These are phyloP conservation scores for Seiridium cupressi DNA, from an alignment of 2,329 filamentous ascomycete genomes.

Conservation along the genomic window DNA sequence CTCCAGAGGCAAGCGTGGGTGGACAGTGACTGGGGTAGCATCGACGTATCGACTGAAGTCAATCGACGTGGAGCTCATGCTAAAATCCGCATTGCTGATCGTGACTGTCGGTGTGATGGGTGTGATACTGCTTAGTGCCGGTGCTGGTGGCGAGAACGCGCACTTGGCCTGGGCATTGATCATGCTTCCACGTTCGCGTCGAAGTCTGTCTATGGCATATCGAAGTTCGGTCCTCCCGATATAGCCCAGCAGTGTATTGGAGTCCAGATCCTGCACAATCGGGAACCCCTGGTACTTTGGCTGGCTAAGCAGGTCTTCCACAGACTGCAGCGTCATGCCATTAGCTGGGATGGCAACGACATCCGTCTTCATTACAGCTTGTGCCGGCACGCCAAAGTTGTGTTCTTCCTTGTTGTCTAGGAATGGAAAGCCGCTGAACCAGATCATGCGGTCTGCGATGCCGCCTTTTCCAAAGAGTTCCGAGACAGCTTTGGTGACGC, in stretches of 20 bases:
- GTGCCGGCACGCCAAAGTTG: slow-evolving; percentile 92
- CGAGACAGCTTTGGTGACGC: slow-evolving; percentile 90
- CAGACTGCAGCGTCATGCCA: slow-evolving; percentile 71
- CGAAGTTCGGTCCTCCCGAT: slow-evolving; percentile 89
- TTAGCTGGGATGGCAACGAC: slow-evolving; percentile 71
- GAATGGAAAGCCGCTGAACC: slow-evolving; percentile 97
- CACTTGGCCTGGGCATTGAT: slow-evolving; percentile 70
- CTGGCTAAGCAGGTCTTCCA: slow-evolving; percentile 73
- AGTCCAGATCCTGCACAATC: slow-evolving; percentile 72
- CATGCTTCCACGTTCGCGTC: slow-evolving; percentile 57
- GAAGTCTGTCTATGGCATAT: slow-evolving; percentile 83
- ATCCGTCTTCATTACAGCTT: slow-evolving; percentile 80
- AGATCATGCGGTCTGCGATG: slow-evolving; percentile 97
- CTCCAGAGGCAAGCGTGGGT: slow-evolving; percentile 87
- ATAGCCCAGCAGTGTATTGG: slow-evolving; percentile 79
- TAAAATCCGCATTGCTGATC: slow-evolving; percentile 59
- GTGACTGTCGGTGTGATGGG: slow-evolving; percentile 47
- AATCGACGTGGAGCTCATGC: slow-evolving; percentile 55
- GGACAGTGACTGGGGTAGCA: slow-evolving; percentile 82
- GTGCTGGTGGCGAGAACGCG: slow-evolving; percentile 59
- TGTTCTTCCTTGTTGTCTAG: slow-evolving; percentile 97
- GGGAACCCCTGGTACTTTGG: slow-evolving; percentile 92
- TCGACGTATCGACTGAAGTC: slow-evolving; percentile 90
- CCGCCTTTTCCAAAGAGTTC: slow-evolving; percentile 93
- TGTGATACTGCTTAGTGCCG: slow-evolving; percentile 24